A percentile compares a stretch with the other conserved stretches of the same genome.
Evolutionary conservation across 2,329 filamentous ascomycete genomes (phyloP).

Genomic region (Curvularia eragrostidis): DNA sequence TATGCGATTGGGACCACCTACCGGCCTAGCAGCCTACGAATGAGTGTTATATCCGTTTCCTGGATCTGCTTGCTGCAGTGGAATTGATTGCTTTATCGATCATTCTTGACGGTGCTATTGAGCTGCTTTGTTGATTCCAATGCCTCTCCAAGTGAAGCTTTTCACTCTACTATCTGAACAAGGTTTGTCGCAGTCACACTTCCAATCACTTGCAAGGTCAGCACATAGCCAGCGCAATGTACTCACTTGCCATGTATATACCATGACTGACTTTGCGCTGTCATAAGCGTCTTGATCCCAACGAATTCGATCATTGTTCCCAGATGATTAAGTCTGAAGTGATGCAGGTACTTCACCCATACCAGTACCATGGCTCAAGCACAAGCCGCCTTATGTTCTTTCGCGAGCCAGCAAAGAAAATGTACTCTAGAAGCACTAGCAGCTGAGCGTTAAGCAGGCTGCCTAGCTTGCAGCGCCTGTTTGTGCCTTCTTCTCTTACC

Average conservation of each 20-base stretch:
- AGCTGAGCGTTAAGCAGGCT: neutral
- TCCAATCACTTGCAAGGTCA: neutral
- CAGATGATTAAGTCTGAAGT: neutral
- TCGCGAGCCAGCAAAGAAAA: neutral
- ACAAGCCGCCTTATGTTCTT: neutral
- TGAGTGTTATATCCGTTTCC: neutral
- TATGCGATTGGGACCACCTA: neutral
- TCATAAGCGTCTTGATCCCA: neutral
- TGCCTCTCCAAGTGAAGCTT: neutral
- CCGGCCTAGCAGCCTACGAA: no score
- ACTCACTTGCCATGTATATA: neutral
- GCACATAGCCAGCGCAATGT: neutral
- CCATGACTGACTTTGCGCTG: neutral
- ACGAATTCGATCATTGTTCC: neutral
- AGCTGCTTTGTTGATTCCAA: neutral
- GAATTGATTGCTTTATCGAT: neutral
- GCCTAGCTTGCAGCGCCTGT: neutral
- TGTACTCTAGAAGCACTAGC: neutral
- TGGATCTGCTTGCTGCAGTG: neutral
- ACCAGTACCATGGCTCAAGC: neutral
- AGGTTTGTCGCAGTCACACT: neutral
- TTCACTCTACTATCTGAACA: neutral
- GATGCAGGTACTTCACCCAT: neutral
- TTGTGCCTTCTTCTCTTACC: neutral
- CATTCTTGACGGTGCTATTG: neutral